phyloP scores from a whole-genome alignment of 2,329 filamentous ascomycete species.

The Dissoconium aciculare region DNA sequence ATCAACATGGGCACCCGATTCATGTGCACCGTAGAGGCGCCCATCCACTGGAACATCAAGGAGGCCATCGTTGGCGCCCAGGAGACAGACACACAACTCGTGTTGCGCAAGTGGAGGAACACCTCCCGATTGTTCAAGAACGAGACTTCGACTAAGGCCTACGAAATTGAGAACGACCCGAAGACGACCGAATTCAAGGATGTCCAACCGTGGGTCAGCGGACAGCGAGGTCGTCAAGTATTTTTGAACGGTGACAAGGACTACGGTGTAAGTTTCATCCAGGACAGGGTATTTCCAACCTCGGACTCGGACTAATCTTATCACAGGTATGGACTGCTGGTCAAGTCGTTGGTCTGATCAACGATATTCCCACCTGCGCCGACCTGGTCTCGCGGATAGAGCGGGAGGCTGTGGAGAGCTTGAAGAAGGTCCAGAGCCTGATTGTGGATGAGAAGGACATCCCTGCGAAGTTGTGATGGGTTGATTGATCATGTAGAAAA shows the following conservation, averaged over 20 bases:
- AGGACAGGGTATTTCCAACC: too few species aligned
- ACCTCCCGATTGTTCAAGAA: conserved; percentile 81
- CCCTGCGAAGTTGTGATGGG: too few species aligned
- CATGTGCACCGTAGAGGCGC: conserved; percentile 89
- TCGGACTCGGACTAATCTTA: conserved; percentile 6
- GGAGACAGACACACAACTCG: conserved; percentile 80
- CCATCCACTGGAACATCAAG: conserved; percentile 89
- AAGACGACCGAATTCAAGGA: conserved; percentile 76
- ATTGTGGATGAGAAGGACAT: conserved; percentile 26
- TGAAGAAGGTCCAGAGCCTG: conserved; percentile 23
- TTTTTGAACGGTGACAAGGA: conserved; percentile 86
- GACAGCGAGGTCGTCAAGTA: conserved; percentile 78
- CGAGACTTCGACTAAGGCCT: conserved; percentile 66
- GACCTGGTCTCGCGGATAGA: conserved; percentile 34
- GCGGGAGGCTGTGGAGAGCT: conserved; percentile 29
- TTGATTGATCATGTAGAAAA: too few species aligned
- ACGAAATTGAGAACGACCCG: conserved; percentile 72
- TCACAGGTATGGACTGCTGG: conserved; percentile 89
- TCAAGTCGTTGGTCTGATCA: conserved; percentile 60
- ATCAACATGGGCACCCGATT: conserved; percentile 98
- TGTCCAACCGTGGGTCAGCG: conserved; percentile 73
- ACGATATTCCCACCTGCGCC: conserved; percentile 36
- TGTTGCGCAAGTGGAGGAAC: conserved; percentile 84
- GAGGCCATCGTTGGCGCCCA: conserved; percentile 73
- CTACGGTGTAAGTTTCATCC: conserved; percentile 53